Conservation (phyloP, 768 basidiomycete species). For the Leccinum broughii region DNA sequence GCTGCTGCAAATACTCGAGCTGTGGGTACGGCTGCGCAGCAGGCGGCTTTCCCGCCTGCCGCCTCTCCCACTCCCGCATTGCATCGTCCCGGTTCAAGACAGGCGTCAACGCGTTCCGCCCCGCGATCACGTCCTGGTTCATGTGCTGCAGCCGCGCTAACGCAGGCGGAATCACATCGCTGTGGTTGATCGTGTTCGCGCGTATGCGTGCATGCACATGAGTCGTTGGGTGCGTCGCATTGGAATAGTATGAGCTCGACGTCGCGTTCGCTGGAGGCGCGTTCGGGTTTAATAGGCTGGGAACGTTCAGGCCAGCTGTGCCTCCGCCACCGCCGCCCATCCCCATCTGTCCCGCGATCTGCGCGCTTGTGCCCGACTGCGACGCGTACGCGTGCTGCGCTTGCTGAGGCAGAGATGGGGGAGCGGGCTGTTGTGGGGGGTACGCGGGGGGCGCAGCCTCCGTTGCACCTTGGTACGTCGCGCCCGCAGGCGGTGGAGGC, state of each 20-base stretch:
- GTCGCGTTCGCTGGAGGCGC: conserved; percentile 36
- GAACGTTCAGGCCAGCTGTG: conserved; percentile 20
- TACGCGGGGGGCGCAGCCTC: conserved; percentile 21
- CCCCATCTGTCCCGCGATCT: conserved; percentile 21
- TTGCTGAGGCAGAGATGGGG: conserved; percentile 23
- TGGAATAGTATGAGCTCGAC: conserved; percentile 66
- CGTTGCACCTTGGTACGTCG: conserved; percentile 28
- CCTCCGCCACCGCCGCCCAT: conserved; percentile 9
- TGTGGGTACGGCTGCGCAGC: conserved; percentile 85
- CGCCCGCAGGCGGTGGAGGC: conserved; percentile 2
- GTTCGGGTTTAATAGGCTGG: conserved; percentile 44
- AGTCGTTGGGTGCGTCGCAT: conserved; percentile 15
- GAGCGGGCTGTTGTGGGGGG: conserved; percentile 29
- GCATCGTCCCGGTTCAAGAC: conserved; percentile 94
- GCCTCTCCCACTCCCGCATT: conserved; percentile 93
- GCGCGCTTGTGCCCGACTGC: conserved; percentile 24
- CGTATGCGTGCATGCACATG: conserved; percentile 58
- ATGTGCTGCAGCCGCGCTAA: conserved; percentile 86
- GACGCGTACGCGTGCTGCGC: conserved; percentile 28
- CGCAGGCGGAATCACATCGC: conserved; percentile 90
- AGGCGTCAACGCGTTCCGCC: conserved; percentile 83
- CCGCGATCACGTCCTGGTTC: conserved; percentile 75
- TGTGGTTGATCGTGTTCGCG: conserved; percentile 89
- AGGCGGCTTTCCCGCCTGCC: conserved; percentile 71
- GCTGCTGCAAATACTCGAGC: conserved; percentile 89